Base-by-base conservation (phyloP, 345 rosid genomes). In the Anacardium occidentale region DNA sequence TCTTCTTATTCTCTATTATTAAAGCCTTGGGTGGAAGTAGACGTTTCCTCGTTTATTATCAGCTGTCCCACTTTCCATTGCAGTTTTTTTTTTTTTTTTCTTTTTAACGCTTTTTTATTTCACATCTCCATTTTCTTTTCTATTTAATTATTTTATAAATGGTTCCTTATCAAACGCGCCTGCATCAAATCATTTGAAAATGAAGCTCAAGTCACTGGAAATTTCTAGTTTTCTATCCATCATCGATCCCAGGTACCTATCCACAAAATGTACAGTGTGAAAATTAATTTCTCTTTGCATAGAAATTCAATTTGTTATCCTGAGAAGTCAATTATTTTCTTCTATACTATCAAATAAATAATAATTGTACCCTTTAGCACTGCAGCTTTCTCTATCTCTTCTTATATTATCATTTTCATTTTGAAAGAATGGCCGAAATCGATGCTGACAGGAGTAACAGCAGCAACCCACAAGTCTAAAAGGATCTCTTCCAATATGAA, bases 371-470 rank as follows among this genome's bases (percentile, higher is more conserved):
- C 26, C 37, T 74, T 44, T 59, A 51, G 62, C 79, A 50, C 9
- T 37, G 42, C 42, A 5, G 42, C 42, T 37, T 37, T 37, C 42
- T 37, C 22, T 64, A 22, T 76, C 65, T 64, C 66, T 73, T 50
- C 61, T 66, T 64, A 56, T 74, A 53, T 78, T 68, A 60, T 54
- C 76, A 57, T 67, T 68, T 56, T 66, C 61, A 20, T 22, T 69
- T 75, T 48, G 80, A 25, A 64, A 60, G 55, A 68, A 64, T 55
- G 47, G 63, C 62, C 7, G 74, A 68, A 63, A 26, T 61, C 25
- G 62, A 53, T 51, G 70, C 74, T 73, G 75, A 78, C 80, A 73
- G 73, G 74, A 82, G 73, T 77, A 53, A 62, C 75, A 50, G 22
- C 57, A 55, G 55, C 25, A 53, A 26, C 42, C 57, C 42, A 44